Conservation (phyloP, 768 basidiomycete genomes). For the Cyclocybe aegerita region DNA sequence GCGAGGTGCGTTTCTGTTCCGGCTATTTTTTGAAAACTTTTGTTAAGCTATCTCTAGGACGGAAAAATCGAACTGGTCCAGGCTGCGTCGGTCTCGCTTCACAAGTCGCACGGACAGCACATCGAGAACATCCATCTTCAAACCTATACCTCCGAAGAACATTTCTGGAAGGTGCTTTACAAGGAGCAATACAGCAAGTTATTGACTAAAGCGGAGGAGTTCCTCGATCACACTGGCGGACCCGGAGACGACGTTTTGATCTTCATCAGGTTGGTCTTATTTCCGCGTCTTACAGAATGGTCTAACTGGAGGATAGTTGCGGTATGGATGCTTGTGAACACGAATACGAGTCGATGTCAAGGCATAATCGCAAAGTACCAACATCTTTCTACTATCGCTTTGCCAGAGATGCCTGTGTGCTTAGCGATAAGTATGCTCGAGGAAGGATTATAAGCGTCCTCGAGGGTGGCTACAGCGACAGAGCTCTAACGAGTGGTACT, state of each 20-base stretch:
- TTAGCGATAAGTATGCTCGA: conserved; percentile 63
- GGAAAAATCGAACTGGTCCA: conserved; percentile 77
- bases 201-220: conserved; percentile 66
- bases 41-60: conserved; percentile 46
- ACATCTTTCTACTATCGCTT: conserved; percentile 84
- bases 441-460: conserved; percentile 85
- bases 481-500: conserved; percentile 79
- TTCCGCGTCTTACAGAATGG: background rate
- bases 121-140: conserved; percentile 87
- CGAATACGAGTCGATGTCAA: conserved; percentile 87
- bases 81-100: conserved; percentile 81
- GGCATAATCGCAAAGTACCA: conserved; percentile 89
- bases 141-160: conserved; percentile 64
- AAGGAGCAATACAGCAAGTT: conserved; percentile 59
- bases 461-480: conserved; percentile 94
- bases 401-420: conserved; percentile 61
- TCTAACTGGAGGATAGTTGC: conserved; percentile 47
- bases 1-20: conserved; percentile 57
- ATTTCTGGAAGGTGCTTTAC: conserved; percentile 80
- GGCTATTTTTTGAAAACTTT: background rate
- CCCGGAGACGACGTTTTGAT: conserved; percentile 71
- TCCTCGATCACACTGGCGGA: conserved; percentile 65
- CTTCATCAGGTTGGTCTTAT: conserved; percentile 71
- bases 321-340: conserved; percentile 96
- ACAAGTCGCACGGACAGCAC: conserved; percentile 82